phyloP scores from a whole-genome alignment of 2,329 filamentous ascomycete species.

The Verticillium albo-atrum region DNA sequence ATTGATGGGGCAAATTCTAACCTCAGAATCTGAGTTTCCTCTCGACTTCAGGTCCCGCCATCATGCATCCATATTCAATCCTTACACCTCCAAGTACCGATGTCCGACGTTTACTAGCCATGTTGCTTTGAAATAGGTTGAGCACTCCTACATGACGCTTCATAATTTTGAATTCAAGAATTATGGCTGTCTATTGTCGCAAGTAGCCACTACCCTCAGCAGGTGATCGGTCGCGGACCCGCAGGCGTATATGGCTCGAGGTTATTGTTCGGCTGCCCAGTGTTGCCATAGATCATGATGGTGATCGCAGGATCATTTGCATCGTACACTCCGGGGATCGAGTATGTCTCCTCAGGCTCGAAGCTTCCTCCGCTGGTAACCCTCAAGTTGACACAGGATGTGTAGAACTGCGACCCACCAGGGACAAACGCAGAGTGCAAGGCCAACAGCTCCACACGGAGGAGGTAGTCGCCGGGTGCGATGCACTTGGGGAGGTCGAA shows the following conservation, averaged over 20 bases:
- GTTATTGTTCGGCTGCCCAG: constrained; percentile 34
- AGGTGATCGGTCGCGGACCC: constrained; percentile 27
- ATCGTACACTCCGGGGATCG: constrained; percentile 40
- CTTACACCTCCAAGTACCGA: no score
- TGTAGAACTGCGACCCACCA: constrained; percentile 47
- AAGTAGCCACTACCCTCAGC: constrained; percentile 10
- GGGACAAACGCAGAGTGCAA: constrained; percentile 42
- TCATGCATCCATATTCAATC: no score
- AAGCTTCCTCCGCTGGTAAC: constrained; percentile 38
- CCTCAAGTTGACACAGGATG: constrained; percentile 53
- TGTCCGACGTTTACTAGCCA: no score
- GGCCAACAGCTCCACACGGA: constrained; percentile 50
- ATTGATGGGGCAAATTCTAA: no score
- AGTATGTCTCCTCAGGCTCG: constrained; percentile 30
- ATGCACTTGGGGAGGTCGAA: constrained; percentile 47
- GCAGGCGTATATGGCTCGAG: constrained; percentile 34
- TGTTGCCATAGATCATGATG: constrained; percentile 41
- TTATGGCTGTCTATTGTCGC: no score
- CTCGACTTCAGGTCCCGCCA: no score
- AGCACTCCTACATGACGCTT: no score
- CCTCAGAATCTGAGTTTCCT: no score
- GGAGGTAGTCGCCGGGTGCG: constrained; percentile 48
- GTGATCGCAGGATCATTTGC: constrained; percentile 38
- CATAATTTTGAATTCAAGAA: no score
- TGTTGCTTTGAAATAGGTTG: no score